Percentiles rank a stretch among this genome's conserved stretches.
These are phyloP conservation scores for Sporothrix euskadiensis DNA, from an alignment of 2,329 filamentous ascomycete species.

Conservation along the genomic window DNA sequence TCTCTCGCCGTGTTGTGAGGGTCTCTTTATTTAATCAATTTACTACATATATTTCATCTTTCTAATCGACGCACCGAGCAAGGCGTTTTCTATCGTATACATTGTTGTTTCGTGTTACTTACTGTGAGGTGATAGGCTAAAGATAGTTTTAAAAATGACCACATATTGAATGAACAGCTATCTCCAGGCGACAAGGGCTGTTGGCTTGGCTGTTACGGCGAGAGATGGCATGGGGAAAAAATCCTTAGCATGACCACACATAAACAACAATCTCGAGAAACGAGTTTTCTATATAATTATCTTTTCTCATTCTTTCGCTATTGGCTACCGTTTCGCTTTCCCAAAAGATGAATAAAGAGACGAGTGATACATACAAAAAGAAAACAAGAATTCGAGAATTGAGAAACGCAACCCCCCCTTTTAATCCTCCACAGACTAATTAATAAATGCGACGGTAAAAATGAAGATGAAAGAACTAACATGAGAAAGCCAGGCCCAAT, in stretches of 20 bases:
- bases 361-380: background rate
- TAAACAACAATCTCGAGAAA: no score
- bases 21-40: constrained; percentile 10
- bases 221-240: background rate
- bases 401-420: background rate
- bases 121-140: background rate
- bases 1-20: constrained; percentile 13
- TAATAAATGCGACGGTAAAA: constrained; percentile 26
- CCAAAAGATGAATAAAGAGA: constrained; percentile 21
- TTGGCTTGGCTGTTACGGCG: background rate
- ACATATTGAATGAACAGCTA: no score
- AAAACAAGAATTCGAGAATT: constrained; percentile 23
- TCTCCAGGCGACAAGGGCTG: no score
- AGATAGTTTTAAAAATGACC: no score
- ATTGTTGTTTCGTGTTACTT: background rate
- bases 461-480: constrained; percentile 17
- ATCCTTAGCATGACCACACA: no score
- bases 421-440: constrained; percentile 24
- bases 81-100: background rate
- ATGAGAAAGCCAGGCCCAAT: constrained; percentile 32
- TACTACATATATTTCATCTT: background rate
- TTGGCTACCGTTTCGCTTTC: constrained; percentile 9
- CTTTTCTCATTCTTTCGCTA: background rate
- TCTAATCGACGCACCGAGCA: background rate
- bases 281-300: background rate